These are phyloP conservation scores for Mycena maculata DNA, from an alignment of 768 basidiomycete genomes.

Conservation along the genomic window DNA sequence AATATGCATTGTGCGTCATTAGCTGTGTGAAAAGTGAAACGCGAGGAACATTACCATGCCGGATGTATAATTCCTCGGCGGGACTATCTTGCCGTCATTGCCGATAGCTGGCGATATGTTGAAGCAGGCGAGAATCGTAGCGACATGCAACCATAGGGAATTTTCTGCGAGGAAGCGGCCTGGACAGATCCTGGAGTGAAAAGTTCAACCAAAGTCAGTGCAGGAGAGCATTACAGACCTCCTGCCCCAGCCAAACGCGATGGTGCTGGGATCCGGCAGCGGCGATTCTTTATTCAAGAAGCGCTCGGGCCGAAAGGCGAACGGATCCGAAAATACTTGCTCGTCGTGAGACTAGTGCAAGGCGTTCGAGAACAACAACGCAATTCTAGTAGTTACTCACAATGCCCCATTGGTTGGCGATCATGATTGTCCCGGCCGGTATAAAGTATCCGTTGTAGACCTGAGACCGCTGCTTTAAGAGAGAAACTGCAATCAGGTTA, in stretches of 20 bases:
- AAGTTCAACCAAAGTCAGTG: not conserved
- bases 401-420: conserved; percentile 34
- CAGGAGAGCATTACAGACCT: conserved; percentile 13
- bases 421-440: conserved; percentile 32
- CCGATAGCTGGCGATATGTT: conserved; percentile 7
- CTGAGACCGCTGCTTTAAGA: not conserved
- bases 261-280: conserved; percentile 27
- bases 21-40: not conserved
- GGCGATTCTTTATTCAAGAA: conserved; percentile 28
- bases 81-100: conserved; percentile 2
- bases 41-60: conserved; percentile 11
- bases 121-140: conserved; percentile 30
- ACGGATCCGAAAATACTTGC: conserved; percentile 40
- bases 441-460: conserved; percentile 37
- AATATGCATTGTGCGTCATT: not conserved
- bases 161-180: conserved; percentile 32
- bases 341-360: conserved; percentile 39
- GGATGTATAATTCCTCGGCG: conserved; percentile 23
- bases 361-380: conserved; percentile 12
- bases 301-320: conserved; percentile 44
- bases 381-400: not conserved
- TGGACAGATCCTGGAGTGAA: conserved; percentile 29
- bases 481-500: not conserved
- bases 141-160: conserved; percentile 27
- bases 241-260: conserved; percentile 39